Conservation (phyloP, 1,284 basidiomycete genomes). For the Rhizoctonia solani region DNA sequence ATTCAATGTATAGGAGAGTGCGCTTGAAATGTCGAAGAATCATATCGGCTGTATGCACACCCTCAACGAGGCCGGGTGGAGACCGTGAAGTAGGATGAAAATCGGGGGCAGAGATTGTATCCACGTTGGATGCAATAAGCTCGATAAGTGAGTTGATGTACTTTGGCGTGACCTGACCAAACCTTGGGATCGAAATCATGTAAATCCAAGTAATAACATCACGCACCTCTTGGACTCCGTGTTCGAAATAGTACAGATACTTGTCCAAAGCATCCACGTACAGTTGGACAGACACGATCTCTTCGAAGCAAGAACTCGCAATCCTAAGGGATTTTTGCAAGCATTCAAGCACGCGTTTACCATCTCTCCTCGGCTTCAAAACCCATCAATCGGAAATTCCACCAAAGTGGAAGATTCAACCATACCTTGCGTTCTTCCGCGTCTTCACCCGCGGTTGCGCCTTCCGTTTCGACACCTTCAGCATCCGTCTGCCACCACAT, state of each 20-base stretch:
- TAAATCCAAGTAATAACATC: background rate
- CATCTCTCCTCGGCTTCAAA: constrained; percentile 61
- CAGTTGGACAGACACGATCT: constrained; percentile 90
- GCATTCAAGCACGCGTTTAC: constrained; percentile 93
- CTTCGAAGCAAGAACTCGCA: constrained; percentile 91
- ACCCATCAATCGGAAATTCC: background rate
- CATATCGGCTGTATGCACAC: constrained; percentile 88
- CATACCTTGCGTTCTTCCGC: constrained; percentile 54
- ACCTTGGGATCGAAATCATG: constrained; percentile 21
- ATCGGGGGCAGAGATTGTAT: constrained; percentile 80
- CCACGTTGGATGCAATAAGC: constrained; percentile 87
- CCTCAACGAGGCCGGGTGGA: constrained; percentile 83
- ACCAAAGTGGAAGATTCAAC: constrained; percentile 35
- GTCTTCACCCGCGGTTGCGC: constrained; percentile 49
- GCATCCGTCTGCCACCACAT: constrained; percentile 86
- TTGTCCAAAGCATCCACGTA: constrained; percentile 93
- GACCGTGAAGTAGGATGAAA: constrained; percentile 81
- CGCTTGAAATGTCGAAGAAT: constrained; percentile 91
- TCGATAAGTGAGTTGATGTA: constrained; percentile 94
- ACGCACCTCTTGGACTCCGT: constrained; percentile 81
- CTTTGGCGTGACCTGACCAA: constrained; percentile 77
- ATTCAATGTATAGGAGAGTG: constrained; percentile 81
- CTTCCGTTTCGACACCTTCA: constrained; percentile 44
- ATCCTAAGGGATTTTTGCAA: constrained; percentile 92
- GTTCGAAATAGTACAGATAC: constrained; percentile 93